Evolutionary conservation across 176 grass and related monocot species (phyloP).

Genomic region (Oryza punctata): DNA sequence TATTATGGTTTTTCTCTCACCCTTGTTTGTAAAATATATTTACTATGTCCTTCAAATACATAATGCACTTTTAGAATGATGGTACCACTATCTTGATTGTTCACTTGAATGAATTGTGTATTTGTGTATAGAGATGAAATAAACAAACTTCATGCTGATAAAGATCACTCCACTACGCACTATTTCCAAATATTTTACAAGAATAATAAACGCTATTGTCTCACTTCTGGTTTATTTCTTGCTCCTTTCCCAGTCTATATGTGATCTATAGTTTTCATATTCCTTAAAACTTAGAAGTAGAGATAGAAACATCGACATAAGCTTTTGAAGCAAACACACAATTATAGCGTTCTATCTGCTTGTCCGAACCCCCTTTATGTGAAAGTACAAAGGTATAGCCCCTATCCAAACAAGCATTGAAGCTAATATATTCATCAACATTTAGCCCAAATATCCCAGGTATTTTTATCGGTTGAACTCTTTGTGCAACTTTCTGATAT

Average conservation of each 20-base stretch:
- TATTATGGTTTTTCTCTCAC: constrained; percentile 29
- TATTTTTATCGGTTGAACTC: not conserved
- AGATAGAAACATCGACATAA: constrained; percentile 8
- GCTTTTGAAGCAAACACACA: not conserved
- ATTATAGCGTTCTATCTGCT: constrained; percentile 3
- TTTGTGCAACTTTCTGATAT: not conserved
- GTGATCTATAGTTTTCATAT: not conserved
- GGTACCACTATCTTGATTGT: not conserved
- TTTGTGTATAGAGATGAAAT: constrained; percentile 1
- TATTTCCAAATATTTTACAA: not conserved
- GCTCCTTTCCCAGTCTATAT: not conserved
- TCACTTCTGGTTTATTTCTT: not conserved
- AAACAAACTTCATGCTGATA: not conserved
- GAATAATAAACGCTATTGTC: not conserved
- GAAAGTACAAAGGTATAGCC: not conserved
- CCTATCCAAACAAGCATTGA: not conserved
- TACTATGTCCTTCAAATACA: not conserved
- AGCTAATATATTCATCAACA: not conserved
- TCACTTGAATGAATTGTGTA: not conserved
- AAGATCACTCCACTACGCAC: not conserved
- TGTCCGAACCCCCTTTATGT: not conserved
- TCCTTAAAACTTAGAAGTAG: constrained; percentile 4
- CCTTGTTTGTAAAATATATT: not conserved
- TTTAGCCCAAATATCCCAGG: not conserved
- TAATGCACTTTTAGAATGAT: not conserved